Conservation (phyloP, 2,329 filamentous ascomycete species). For the Sporothrix variecibatus region DNA sequence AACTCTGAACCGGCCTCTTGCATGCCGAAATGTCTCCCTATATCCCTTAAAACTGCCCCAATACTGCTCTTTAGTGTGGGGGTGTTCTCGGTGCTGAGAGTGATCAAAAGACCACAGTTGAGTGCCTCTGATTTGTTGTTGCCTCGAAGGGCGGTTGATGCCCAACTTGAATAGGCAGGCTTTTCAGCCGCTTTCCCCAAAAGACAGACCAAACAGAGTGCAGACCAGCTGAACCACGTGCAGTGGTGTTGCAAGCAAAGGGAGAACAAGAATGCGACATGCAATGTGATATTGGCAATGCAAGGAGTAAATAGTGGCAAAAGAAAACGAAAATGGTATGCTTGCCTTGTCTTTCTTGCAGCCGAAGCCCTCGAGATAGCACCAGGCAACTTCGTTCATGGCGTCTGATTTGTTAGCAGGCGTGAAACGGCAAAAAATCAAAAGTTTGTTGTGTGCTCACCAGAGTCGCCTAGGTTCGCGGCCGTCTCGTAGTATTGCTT, state of each 20-base stretch:
- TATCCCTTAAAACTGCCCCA: not conserved
- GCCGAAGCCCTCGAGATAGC: slow-evolving; percentile 94
- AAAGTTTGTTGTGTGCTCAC: slow-evolving; percentile 44
- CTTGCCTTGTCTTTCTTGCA: slow-evolving; percentile 98
- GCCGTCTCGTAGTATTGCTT: slow-evolving; percentile 96
- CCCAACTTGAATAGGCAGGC: not conserved
- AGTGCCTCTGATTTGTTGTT: not conserved
- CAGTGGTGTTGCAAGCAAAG: not conserved
- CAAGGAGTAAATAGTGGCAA: not conserved
- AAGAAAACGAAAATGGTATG: not conserved
- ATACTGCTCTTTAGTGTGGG: not conserved
- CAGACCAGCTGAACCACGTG: not conserved
- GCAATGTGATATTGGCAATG: slow-evolving; percentile 6
- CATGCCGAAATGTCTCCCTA: not conserved
- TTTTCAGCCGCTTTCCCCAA: not conserved
- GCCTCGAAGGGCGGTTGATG: not conserved
- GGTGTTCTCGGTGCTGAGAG: not conserved
- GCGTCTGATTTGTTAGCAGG: slow-evolving; percentile 62
- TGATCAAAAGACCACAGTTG: not conserved
- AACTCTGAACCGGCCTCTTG: not conserved
- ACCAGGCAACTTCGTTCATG: slow-evolving; percentile 97
- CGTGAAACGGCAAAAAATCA: not conserved
- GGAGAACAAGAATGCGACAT: not conserved
- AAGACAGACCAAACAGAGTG: not conserved
- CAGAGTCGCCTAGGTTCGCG: slow-evolving; percentile 89